These are phyloP conservation scores for Erodium chrysanthum DNA, from an alignment of 441 rosid genomes.

Conservation along the genomic window DNA sequence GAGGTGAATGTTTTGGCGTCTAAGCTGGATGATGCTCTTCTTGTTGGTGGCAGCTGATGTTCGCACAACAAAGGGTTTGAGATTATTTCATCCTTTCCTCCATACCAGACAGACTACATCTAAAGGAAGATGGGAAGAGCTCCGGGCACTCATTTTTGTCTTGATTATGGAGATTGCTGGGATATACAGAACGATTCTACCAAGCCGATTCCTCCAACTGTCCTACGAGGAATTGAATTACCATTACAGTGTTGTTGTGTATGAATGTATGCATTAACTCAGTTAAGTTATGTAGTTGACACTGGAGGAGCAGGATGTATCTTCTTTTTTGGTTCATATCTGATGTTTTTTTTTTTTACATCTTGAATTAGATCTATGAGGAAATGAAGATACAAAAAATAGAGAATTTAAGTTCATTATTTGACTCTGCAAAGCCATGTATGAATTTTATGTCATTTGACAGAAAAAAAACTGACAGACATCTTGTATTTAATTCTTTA, in stretches of 20 bases:
- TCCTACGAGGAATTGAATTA: not conserved
- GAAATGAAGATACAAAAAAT: not conserved
- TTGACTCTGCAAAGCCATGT: not conserved
- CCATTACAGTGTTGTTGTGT: not conserved
- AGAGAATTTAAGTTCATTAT: not conserved
- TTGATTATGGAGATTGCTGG: not conserved
- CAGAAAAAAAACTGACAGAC: not conserved
- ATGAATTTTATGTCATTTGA: not conserved
- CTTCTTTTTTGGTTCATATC: not conserved
- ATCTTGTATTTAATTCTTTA: not conserved
- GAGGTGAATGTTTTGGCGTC: conserved; percentile 17
- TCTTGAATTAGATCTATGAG: too few species aligned
- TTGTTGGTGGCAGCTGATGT: not conserved
- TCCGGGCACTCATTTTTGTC: not conserved
- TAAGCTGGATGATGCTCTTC: conserved; percentile 7
- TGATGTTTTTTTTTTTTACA: not conserved
- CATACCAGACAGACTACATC: not conserved
- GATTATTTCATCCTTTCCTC: not conserved
- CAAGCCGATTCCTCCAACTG: not conserved
- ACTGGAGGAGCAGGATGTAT: not conserved
- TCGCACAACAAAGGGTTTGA: not conserved
- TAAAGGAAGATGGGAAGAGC: not conserved
- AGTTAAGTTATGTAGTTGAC: not conserved
- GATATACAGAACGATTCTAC: not conserved
- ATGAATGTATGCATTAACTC: too few species aligned